A percentile compares a stretch with the other conserved stretches of the same genome.
Evolutionary conservation across 2,329 filamentous ascomycete species (phyloP).

Genomic region (Ophiostoma sp.): DNA sequence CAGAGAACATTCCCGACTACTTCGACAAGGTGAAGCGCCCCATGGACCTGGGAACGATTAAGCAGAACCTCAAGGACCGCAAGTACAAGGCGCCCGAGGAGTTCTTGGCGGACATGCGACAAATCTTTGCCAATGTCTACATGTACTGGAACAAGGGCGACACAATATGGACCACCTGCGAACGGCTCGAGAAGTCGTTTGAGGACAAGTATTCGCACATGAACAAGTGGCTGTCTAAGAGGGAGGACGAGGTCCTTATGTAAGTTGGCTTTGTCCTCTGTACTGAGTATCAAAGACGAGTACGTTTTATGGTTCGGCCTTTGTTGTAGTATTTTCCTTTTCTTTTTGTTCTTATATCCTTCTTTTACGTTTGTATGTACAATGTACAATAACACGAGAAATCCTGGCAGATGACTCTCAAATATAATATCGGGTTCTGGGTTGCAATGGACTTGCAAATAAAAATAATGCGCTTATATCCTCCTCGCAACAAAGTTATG

Average conservation of each 20-base stretch:
- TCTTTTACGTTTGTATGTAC: slow-evolving; percentile 14
- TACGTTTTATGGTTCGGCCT: not conserved
- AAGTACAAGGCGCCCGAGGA: slow-evolving; percentile 55
- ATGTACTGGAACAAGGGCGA: slow-evolving; percentile 61
- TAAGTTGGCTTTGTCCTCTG: not conserved
- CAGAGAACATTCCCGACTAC: slow-evolving; percentile 62
- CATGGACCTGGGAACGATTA: slow-evolving; percentile 63
- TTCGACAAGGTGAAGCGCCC: slow-evolving; percentile 60
- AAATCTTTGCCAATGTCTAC: slow-evolving; percentile 65
- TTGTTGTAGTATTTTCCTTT: not conserved
- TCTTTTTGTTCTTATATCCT: not conserved
- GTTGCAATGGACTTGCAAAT: not conserved
- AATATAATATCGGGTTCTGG: not conserved
- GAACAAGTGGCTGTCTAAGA: slow-evolving; percentile 60
- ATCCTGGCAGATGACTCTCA: not conserved
- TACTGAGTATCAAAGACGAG: not conserved
- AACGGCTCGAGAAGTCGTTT: slow-evolving; percentile 57
- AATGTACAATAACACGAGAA: slow-evolving; percentile 2
- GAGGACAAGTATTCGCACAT: slow-evolving; percentile 53
- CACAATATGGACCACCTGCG: slow-evolving; percentile 55
- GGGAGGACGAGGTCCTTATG: not conserved
- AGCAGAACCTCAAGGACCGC: slow-evolving; percentile 57
- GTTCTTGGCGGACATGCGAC: slow-evolving; percentile 58
- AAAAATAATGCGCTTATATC: slow-evolving; percentile 4
- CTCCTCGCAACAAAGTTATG: slow-evolving; percentile 18